Base-by-base conservation (phyloP, 2,329 filamentous ascomycete genomes). In the Harringtonia aguacate region DNA sequence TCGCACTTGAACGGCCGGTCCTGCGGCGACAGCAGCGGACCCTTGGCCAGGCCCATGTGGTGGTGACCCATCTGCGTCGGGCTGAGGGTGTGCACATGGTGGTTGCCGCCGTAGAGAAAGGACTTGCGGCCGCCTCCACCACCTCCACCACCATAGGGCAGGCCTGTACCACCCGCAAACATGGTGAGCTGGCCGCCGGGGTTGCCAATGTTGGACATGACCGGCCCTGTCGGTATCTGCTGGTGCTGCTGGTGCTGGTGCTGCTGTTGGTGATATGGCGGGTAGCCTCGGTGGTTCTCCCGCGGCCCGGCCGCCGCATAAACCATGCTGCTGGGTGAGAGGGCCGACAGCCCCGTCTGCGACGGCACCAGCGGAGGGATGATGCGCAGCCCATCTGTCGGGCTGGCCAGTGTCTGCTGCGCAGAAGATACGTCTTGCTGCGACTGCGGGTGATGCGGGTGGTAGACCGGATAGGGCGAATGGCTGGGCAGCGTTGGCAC, bases 1-100 rank as follows among this genome's bases (percentile, higher is more conserved):
- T 97, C 88, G 60, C 92, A 98, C 63, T 89, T 89, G 70, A 94
- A 97, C 0, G 92, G 92, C 6, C 90, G 79, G 53, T 97, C 90
- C 45, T 84, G 81, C 24, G 67, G 65, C 8, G 61, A 53, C 18
- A 56, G 53, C 18, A 56, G 53, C 15, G 73, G 70, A 12, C 43
- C 39, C 46, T 75, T 75, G 10, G 68, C 65, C 36, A 35, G 4
- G 10, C 40, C 33, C 30, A 15, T n/a, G 49, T 75, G 68, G 48
- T 45, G 46, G 34, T 48, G 44, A 15, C 44, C 37, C 4, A 50
- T 21, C 17, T 42, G 41, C n/a, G 35, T 37, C 14, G 38, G 21
- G 24, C 29, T 37, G 12, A 45, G 37, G 28, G 73, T 45, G 12
- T 51, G 46, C 41, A 47, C 28, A 4, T 45, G 38, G 13, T 43